A percentile compares a stretch with the other conserved stretches of the same genome.
phyloP scores from a whole-genome alignment of 2,329 filamentous ascomycete species.

The Aspergillus transmontanensis region DNA sequence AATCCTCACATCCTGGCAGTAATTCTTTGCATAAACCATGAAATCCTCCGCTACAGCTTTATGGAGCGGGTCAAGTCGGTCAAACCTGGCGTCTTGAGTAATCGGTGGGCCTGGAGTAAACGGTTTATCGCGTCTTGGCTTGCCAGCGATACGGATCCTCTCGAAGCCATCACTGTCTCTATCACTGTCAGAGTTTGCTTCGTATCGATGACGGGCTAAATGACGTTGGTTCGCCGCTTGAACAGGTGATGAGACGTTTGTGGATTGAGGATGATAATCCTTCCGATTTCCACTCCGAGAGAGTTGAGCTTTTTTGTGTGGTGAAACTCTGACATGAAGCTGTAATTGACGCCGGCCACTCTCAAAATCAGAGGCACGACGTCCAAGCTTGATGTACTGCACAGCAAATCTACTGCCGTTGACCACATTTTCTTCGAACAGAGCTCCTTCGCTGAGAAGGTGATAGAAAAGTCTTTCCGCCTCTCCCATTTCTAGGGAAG shows the following conservation, averaged over 20 bases:
- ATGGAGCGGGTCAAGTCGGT: slow-evolving; percentile 46
- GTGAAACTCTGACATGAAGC: slow-evolving; percentile 57
- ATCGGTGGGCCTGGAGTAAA: slow-evolving; percentile 49
- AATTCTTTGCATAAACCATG: slow-evolving; percentile 46
- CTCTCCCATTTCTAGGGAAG: slow-evolving; percentile 71
- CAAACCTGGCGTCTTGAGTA: slow-evolving; percentile 45
- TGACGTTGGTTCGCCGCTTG: slow-evolving; percentile 48
- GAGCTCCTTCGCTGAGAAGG: slow-evolving; percentile 71
- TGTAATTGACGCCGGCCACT: slow-evolving; percentile 49
- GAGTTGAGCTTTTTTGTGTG: slow-evolving; percentile 38
- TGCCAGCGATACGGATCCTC: slow-evolving; percentile 40
- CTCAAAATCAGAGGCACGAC: slow-evolving; percentile 51
- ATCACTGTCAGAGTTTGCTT: slow-evolving; percentile 34
- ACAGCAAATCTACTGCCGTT: slow-evolving; percentile 69
- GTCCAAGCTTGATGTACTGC: slow-evolving; percentile 61
- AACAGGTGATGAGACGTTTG: slow-evolving; percentile 67
- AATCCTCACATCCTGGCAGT: slow-evolving; percentile 44
- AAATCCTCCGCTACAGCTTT: slow-evolving; percentile 52
- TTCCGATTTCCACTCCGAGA: slow-evolving; percentile 39
- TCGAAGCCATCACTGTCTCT: slow-evolving; percentile 49
- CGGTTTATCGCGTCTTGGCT: slow-evolving; percentile 27
- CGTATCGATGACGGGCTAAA: slow-evolving; percentile 30
- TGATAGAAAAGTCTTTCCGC: slow-evolving; percentile 81
- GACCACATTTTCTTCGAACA: slow-evolving; percentile 70
- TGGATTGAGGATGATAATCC: slow-evolving; percentile 60